A percentile compares a stretch with the other conserved stretches of the same genome.
These are phyloP conservation scores for Ploettnerulaceae sp. DNA, from an alignment of 2,329 filamentous ascomycete species.

Conservation along the genomic window DNA sequence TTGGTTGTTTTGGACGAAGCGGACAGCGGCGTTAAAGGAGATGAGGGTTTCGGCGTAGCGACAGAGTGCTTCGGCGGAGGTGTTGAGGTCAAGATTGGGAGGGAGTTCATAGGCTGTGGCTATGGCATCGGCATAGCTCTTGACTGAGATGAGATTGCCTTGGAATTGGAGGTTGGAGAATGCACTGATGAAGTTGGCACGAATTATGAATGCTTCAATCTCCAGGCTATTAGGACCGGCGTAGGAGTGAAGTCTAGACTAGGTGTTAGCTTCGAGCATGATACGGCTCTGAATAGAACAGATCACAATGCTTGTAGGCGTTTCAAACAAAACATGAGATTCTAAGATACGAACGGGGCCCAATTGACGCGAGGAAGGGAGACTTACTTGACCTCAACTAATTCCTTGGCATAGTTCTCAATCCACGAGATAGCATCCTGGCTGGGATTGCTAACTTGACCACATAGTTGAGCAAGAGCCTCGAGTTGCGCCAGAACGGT, in stretches of 20 bases:
- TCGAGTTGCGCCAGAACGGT: slow-evolving; percentile 61
- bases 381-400: slow-evolving; percentile 8
- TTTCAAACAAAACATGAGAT: not conserved
- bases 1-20: slow-evolving; percentile 33
- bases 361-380: too few relatives aligned
- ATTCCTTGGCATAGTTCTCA: slow-evolving; percentile 7
- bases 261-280: slow-evolving; percentile 35
- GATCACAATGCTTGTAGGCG: not conserved
- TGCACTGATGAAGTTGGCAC: slow-evolving; percentile 51
- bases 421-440: not conserved
- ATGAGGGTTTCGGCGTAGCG: slow-evolving; percentile 53
- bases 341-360: not conserved
- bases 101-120: slow-evolving; percentile 11
- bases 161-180: slow-evolving; percentile 54
- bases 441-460: slow-evolving; percentile 30
- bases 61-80: slow-evolving; percentile 42
- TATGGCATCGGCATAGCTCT: slow-evolving; percentile 46
- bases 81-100: not conserved
- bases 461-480: slow-evolving; percentile 47
- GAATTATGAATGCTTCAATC: slow-evolving; percentile 49
- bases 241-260: slow-evolving; percentile 50
- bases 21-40: slow-evolving; percentile 41
- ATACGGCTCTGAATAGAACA: not conserved
- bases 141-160: slow-evolving; percentile 42
- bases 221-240: slow-evolving; percentile 38